These are phyloP conservation scores for Lolium multiflorum DNA, from an alignment of 176 grass and related monocot genomes.

Conservation along the genomic window DNA sequence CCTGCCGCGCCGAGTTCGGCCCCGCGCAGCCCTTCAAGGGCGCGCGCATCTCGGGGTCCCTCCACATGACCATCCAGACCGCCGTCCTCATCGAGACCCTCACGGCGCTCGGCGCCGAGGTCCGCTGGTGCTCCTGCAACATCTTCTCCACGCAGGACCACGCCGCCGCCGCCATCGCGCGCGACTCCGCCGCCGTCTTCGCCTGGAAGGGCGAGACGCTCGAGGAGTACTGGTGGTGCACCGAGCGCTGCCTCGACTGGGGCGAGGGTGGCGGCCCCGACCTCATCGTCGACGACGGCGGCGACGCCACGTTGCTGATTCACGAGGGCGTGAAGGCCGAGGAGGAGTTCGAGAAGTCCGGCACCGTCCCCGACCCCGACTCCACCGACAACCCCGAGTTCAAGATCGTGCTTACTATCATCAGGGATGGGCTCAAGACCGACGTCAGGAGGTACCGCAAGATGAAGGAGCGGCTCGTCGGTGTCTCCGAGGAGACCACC, in stretches of 20 bases:
- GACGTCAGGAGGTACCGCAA: too few relatives aligned
- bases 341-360: constrained; percentile 85
- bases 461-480: too few relatives aligned
- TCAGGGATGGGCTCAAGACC: too few relatives aligned
- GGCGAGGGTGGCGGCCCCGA: constrained; percentile 69
- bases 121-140: constrained; percentile 97
- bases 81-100: constrained; percentile 46
- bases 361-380: constrained; percentile 76
- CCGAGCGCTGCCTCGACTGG: constrained; percentile 91
- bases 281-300: constrained; percentile 90
- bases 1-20: constrained; percentile 87
- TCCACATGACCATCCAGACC: constrained; percentile 99
- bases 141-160: constrained; percentile 99
- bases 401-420: constrained; percentile 39
- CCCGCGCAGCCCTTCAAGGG: constrained; percentile 82
- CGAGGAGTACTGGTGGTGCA: constrained; percentile 99
- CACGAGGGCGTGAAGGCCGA: constrained; percentile 93
- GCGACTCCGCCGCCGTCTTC: constrained; percentile 88
- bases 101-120: constrained; percentile 88
- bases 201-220: constrained; percentile 98
- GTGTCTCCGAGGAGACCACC: too few relatives aligned
- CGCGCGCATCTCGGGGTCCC: constrained; percentile 81
- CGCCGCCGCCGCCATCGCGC: constrained; percentile 90
- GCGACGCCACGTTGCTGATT: constrained; percentile 86
- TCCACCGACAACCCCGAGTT: constrained; percentile 96